Evolutionary conservation across 306 rosid species (phyloP).

Genomic region (Boehmeria nivea): DNA sequence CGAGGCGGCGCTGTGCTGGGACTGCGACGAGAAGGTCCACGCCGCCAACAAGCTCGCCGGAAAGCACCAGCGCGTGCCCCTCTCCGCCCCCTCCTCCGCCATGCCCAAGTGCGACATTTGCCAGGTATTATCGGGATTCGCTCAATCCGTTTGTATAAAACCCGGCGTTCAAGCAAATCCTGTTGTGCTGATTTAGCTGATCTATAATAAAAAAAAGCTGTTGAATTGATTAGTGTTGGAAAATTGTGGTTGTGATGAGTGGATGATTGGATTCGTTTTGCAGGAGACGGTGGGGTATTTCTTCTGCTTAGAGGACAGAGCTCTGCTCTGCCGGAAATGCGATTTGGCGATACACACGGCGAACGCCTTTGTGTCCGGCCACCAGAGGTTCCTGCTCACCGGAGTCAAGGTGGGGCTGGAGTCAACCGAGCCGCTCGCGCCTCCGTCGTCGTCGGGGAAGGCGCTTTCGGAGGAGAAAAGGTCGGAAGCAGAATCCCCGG

Average conservation of each 20-base stretch:
- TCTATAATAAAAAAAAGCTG: no score
- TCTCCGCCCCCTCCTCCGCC: constrained; percentile 55
- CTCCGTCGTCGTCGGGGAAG: constrained; percentile 42
- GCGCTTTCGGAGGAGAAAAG: constrained; percentile 38
- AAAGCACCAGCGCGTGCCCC: constrained; percentile 86
- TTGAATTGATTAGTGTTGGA: no score
- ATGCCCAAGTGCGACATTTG: constrained; percentile 95
- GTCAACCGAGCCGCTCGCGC: constrained; percentile 37
- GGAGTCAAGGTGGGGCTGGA: constrained; percentile 66
- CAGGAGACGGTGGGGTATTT: constrained; percentile 81
- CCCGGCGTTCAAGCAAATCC: no score
- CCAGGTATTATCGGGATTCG: constrained; percentile 51
- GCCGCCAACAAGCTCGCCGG: constrained; percentile 92
- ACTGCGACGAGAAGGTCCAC: constrained; percentile 85
- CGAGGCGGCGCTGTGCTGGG: constrained; percentile 92
- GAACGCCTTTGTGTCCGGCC: constrained; percentile 46
- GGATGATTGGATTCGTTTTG: no score
- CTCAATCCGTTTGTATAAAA: no score
- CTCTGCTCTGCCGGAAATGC: constrained; percentile 76
- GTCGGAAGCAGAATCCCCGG: constrained; percentile 33
- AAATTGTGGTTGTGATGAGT: no score
- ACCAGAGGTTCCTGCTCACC: constrained; percentile 67
- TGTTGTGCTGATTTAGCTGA: no score
- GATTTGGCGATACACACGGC: constrained; percentile 67
- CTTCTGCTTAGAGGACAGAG: constrained; percentile 90